Evolutionary conservation across 306 rosid species (phyloP).

Genomic region (Vigna nakashimae): DNA sequence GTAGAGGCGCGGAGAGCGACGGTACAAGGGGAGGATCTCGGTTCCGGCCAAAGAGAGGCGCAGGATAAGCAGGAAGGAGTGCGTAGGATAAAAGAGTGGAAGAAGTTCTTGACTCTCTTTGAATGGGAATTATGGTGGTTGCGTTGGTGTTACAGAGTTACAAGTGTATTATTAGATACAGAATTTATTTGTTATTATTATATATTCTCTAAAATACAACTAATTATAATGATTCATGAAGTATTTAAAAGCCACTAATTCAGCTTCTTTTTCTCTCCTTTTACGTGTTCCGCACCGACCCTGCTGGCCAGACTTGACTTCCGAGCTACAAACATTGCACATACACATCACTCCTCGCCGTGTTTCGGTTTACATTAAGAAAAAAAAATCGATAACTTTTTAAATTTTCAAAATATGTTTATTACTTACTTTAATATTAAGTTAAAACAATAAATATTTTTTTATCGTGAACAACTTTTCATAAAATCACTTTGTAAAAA

Average conservation of each 20-base stretch:
- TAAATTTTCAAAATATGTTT: background rate
- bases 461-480: background rate
- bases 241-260: constrained; percentile 3
- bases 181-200: background rate
- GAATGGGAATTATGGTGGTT: constrained; percentile 38
- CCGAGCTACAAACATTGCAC: background rate
- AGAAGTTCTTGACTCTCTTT: constrained; percentile 45
- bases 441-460: background rate
- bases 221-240: background rate
- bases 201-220: background rate
- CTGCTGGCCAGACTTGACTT: constrained; percentile 47
- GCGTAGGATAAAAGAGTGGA: constrained; percentile 56
- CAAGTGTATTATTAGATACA: background rate
- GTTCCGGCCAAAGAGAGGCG: constrained; percentile 51
- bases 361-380: background rate
- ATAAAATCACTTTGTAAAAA: no score
- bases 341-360: background rate
- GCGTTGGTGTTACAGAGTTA: constrained; percentile 1
- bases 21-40: constrained; percentile 46
- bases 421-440: no score
- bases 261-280: constrained; percentile 7
- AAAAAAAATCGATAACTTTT: background rate
- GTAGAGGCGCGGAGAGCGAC: constrained; percentile 8
- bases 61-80: constrained; percentile 52
- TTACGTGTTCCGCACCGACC: constrained; percentile 43